These are phyloP conservation scores for Aspergillus panamensis DNA, from an alignment of 495 filamentous ascomycete genomes.

Conservation along the genomic window DNA sequence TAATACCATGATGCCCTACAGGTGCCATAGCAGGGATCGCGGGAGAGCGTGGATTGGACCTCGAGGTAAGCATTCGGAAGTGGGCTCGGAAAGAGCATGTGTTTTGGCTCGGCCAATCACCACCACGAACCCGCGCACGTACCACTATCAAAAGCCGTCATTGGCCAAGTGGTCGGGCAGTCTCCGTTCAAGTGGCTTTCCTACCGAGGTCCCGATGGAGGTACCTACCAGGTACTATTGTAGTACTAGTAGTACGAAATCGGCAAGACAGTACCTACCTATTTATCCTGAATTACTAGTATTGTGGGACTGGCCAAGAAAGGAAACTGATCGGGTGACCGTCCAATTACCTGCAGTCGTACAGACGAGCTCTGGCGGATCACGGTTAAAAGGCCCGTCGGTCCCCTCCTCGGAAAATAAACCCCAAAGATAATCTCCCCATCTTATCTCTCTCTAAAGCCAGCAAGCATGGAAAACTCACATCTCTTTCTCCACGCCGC, in stretches of 20 bases:
- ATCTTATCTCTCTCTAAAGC: not conserved
- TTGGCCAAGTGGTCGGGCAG: not conserved
- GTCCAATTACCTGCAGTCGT: too few relatives aligned
- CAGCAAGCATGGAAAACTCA: not conserved
- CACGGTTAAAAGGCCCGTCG: not conserved
- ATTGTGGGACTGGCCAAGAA: too few relatives aligned
- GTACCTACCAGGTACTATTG: too few relatives aligned
- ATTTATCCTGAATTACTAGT: too few relatives aligned
- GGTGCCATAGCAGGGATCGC: too few relatives aligned
- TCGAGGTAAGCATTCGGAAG: too few relatives aligned
- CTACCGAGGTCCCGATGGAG: too few relatives aligned
- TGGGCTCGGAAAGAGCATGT: not conserved
- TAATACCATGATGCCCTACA: too few relatives aligned
- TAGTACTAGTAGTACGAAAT: not conserved
- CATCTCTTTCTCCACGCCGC: constrained; percentile 13
- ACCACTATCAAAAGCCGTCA: not conserved
- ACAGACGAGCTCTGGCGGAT: not conserved
- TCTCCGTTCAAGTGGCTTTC: too few relatives aligned
- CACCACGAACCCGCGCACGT: not conserved
- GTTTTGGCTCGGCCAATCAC: not conserved
- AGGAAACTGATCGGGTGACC: constrained; percentile 8
- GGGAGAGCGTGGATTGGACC: too few relatives aligned
- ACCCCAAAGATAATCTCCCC: not conserved
- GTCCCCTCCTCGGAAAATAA: not conserved
- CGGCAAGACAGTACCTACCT: not conserved